Evolutionary conservation across 495 filamentous ascomycete genomes (phyloP).

Genomic region (Thermothielavioides terrestris): DNA sequence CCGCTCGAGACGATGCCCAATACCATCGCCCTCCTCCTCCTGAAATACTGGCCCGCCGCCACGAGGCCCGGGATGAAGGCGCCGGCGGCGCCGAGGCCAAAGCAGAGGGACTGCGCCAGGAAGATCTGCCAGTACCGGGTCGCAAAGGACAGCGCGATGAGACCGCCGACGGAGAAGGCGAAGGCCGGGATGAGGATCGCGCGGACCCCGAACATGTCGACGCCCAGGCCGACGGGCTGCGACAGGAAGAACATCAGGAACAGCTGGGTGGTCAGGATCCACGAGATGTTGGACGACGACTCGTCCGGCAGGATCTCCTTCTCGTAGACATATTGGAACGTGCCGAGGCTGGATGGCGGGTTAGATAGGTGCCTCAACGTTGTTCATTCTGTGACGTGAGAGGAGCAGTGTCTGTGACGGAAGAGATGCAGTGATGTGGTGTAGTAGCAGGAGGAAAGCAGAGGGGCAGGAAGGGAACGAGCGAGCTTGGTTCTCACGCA

Average conservation of each 20-base stretch:
- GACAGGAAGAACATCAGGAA: constrained; percentile 1
- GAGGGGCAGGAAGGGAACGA: no score
- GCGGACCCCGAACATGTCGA: not conserved
- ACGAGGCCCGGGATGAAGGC: not conserved
- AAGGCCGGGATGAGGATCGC: not conserved
- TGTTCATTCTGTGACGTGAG: no score
- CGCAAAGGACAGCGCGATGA: not conserved
- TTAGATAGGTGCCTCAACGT: no score
- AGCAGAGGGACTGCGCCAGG: not conserved
- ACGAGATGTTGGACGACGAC: not conserved
- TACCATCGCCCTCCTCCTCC: not conserved
- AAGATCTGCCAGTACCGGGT: not conserved
- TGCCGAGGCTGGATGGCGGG: not conserved
- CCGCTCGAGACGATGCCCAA: not conserved
- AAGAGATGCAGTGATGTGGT: no score
- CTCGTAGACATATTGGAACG: constrained; percentile 1
- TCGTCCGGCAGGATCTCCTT: not conserved
- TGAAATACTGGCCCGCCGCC: not conserved
- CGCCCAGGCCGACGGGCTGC: not conserved
- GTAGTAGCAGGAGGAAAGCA: no score
- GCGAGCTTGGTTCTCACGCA: not conserved
- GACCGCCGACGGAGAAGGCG: not conserved
- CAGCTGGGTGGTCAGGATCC: not conserved
- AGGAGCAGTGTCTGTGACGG: no score
- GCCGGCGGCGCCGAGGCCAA: not conserved